Base-by-base conservation (phyloP, 1,139 yeast genomes). In the Spathaspora sp. region DNA sequence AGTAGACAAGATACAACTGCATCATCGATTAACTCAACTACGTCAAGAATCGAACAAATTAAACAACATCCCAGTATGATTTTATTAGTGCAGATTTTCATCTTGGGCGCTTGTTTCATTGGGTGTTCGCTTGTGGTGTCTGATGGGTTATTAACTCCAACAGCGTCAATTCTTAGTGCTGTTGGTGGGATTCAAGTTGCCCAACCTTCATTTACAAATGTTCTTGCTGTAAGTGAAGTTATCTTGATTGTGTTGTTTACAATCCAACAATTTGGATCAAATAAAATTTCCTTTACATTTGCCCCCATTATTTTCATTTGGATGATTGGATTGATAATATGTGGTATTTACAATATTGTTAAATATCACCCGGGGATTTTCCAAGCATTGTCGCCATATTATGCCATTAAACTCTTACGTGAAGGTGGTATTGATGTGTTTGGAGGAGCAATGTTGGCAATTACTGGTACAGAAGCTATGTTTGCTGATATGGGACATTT, bases 381-480 rank as follows among this genome's bases (percentile, higher is more conserved):
- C 56, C 64, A 61, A 46, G 75, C 82, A 0, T 62, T 81, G 42
- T 76, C 76, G 31, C 86, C 86, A 1, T 61, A 63, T 43, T 74
- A 74, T 54, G 86, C 84, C 2, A 67, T 78, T 43, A 53, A 64
- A 16, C 68, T 74, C 31, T 62, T 81, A 50, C 62, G 60, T 42
- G 51, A 55, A 8, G 71, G 73, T 2, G 73, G 73, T 3, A 63
- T 78, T 33, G 79, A 76, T 52, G 68, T 71, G 2, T 63, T 81
- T 39, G 70, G 78, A 8, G 76, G 80, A 4, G 77, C 78, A 2
- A 74, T 80, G 76, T 70, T 81, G 47, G 67, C 82, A 1, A 66
- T 81, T 23, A 80, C 86, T 0, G 86, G 86, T 38, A 68, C 79
- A 2, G 86, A 81, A 54, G 84, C 85, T 4, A 75, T 81, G 81